Evolutionary conservation across 2,329 filamentous ascomycete species (phyloP).

Genomic region (Knufia fluminis): DNA sequence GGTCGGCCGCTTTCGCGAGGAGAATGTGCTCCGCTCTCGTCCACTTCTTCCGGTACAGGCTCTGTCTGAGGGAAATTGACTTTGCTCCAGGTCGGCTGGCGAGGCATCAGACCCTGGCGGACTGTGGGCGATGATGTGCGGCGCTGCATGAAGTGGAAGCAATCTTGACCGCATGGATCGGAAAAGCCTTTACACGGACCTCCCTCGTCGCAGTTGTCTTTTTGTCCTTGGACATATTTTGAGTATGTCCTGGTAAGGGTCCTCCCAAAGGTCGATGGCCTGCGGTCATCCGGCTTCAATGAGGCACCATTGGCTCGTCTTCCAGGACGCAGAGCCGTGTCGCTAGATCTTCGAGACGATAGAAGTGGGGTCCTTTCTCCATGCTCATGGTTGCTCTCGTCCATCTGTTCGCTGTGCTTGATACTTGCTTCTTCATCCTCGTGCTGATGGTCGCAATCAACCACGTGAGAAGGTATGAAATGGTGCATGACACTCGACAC

Average conservation of each 20-base stretch:
- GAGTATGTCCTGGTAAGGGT: constrained; percentile 35
- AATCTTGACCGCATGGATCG: constrained; percentile 52
- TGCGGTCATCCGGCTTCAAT: constrained; percentile 17
- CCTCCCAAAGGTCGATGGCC: constrained; percentile 29
- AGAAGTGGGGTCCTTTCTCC: constrained; percentile 7
- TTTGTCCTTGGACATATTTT: constrained; percentile 41
- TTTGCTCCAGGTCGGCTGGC: constrained; percentile 3
- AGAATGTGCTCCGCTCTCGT: background rate
- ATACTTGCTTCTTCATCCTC: constrained; percentile 5
- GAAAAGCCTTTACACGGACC: constrained; percentile 55
- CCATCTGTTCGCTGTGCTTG: constrained; percentile 5
- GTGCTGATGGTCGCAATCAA: constrained; percentile 10
- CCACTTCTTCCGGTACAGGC: background rate
- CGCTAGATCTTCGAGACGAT: constrained; percentile 4
- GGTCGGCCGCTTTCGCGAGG: background rate
- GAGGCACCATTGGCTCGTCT: constrained; percentile 20
- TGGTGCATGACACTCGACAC: constrained; percentile 38
- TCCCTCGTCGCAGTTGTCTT: constrained; percentile 45
- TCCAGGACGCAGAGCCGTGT: background rate
- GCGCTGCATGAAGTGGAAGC: constrained; percentile 40
- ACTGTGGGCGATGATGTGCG: constrained; percentile 14
- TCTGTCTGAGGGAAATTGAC: background rate
- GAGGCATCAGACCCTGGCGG: background rate
- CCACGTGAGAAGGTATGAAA: constrained; percentile 41
- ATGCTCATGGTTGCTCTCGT: background rate